These are phyloP conservation scores for Turnera subulata DNA, from an alignment of 345 rosid species.

Conservation along the genomic window DNA sequence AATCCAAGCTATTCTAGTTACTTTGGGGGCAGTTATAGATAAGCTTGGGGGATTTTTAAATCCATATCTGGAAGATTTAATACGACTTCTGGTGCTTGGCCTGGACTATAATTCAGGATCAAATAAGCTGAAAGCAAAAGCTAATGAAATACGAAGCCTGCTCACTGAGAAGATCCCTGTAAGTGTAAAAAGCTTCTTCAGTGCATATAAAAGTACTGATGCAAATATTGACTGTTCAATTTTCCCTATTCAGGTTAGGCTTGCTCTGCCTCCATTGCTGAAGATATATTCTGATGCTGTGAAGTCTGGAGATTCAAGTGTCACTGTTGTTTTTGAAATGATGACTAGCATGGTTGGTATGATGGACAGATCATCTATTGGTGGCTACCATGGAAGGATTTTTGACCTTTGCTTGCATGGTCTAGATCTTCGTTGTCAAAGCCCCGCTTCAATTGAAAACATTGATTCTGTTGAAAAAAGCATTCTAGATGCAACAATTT, in stretches of 20 bases:
- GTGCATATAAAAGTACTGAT: neutral
- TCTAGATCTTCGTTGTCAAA: constrained; percentile 79
- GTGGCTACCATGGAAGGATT: constrained; percentile 55
- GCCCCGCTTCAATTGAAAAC: constrained; percentile 47
- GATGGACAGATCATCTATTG: constrained; percentile 73
- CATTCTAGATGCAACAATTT: constrained; percentile 50
- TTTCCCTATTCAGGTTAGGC: constrained; percentile 61
- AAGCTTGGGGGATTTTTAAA: constrained; percentile 88
- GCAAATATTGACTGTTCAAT: constrained; percentile 2
- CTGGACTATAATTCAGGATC: constrained; percentile 52
- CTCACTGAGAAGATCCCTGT: constrained; percentile 77
- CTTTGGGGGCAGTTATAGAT: constrained; percentile 80
- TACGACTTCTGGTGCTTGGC: constrained; percentile 55
- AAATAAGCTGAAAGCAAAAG: constrained; percentile 63
- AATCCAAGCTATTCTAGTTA: constrained; percentile 58
- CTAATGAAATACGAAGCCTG: constrained; percentile 59
- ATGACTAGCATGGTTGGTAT: constrained; percentile 50
- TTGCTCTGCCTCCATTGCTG: constrained; percentile 72
- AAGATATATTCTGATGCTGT: constrained; percentile 61
- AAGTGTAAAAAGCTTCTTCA: constrained; percentile 22
- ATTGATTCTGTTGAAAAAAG: constrained; percentile 66
- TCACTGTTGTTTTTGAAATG: constrained; percentile 71
- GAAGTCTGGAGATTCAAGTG: constrained; percentile 65
- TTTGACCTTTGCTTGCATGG: constrained; percentile 78
- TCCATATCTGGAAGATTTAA: constrained; percentile 77